Base-by-base conservation (phyloP, 1,284 basidiomycete genomes). In the Tausonia pullulans region DNA sequence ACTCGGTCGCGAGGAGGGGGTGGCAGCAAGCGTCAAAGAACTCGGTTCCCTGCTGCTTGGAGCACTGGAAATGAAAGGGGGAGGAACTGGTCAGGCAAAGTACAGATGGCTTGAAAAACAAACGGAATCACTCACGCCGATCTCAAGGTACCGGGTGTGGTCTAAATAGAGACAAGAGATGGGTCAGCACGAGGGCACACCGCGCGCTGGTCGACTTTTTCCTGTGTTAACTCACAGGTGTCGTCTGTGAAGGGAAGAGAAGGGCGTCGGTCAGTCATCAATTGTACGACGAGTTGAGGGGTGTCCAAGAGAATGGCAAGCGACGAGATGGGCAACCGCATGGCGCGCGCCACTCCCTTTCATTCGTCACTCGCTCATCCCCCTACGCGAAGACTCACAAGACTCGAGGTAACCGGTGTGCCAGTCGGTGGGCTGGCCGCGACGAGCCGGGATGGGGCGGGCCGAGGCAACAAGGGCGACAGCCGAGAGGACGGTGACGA, bases 131-230 rank as follows among this genome's bases (percentile, higher is more conserved):
- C 27, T 27, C 27, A 27, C 27, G 61, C 76, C 77, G 68, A 88
- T 73, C 48, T 80, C 79, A 61, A 81, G 69, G 78, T 85, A 86
- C 63, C 88, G 82, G 54, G 74, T 71, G 77, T 88, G 85, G 77
- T 89, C 71, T 72, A 64, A 40, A 49, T 55, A n/a, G 54, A 46
- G 44, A 50, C 14, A 46, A 11, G 39, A 39, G 27, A 40, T 16
- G 63, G 51, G 55, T 46, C 59, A 62, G 56, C 10, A 54, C 14
- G 50, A 57, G 9, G 10, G 55, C 13, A 59, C 61, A 40, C 68
- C 39, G 51, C 50, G 14, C 59, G 5, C 46, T 10, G 14, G 45
- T 10, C 45, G 43, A 60, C 49, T 9, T 27, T 7, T 16, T 6
- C 40, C 39, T 46, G 27, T 51, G 10, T 40, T 40, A 27, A 27